Evolutionary conservation across 768 basidiomycete genomes (phyloP).

Genomic region (Tricholoma hemisulphureum): DNA sequence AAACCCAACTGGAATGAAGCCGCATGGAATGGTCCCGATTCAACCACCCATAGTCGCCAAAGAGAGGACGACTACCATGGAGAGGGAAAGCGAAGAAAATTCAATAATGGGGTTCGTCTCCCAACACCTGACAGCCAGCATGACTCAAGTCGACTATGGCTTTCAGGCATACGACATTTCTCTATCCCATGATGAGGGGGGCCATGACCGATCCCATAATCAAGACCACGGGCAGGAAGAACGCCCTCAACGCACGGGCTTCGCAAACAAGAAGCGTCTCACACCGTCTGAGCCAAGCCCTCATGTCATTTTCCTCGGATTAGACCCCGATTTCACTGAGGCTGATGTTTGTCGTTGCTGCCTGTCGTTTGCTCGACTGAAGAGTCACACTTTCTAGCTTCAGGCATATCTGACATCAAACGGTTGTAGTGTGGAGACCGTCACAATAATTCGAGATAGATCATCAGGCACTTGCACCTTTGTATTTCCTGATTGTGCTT

Average conservation of each 20-base stretch:
- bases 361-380: slow-evolving; percentile 33
- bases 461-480: slow-evolving; percentile 92
- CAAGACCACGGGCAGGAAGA: slow-evolving; percentile 48
- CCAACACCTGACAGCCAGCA: neutral
- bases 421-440: slow-evolving; percentile 77
- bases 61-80: slow-evolving; percentile 69
- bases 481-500: slow-evolving; percentile 62
- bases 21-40: slow-evolving; percentile 40
- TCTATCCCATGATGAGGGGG: slow-evolving; percentile 48
- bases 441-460: slow-evolving; percentile 96
- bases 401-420: slow-evolving; percentile 72
- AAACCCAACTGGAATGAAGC: slow-evolving; percentile 60
- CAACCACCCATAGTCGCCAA: slow-evolving; percentile 43
- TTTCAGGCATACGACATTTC: slow-evolving; percentile 52
- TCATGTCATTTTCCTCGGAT: slow-evolving; percentile 93
- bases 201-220: slow-evolving; percentile 27
- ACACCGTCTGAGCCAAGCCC: slow-evolving; percentile 83
- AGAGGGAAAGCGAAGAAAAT: slow-evolving; percentile 79
- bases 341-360: slow-evolving; percentile 73
- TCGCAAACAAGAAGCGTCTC: slow-evolving; percentile 67
- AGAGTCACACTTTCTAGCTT: slow-evolving; percentile 52
- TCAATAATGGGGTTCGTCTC: slow-evolving; percentile 66
- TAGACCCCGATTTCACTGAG: slow-evolving; percentile 91
- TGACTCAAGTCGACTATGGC: slow-evolving; percentile 8
- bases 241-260: slow-evolving; percentile 44